These are phyloP conservation scores for Fusarium tjaetaba DNA, from an alignment of 2,329 filamentous ascomycete genomes.

Conservation along the genomic window DNA sequence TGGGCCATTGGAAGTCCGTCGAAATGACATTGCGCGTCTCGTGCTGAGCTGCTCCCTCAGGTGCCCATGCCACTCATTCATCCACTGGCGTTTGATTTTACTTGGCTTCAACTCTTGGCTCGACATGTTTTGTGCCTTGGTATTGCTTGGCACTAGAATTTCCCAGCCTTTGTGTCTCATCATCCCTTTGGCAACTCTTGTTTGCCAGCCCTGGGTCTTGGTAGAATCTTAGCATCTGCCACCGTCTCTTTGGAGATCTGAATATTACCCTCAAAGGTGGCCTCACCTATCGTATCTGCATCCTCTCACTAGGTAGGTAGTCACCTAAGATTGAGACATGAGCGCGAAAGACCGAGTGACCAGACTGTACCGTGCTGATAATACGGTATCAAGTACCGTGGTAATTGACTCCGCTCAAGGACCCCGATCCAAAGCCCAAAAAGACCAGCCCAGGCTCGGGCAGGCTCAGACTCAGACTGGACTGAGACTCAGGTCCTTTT, in stretches of 20 bases:
- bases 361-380: constrained; percentile 25
- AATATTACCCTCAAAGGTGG: constrained; percentile 5
- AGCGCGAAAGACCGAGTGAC: constrained; percentile 8
- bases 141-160: constrained; percentile 28
- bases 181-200: constrained; percentile 25
- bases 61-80: constrained; percentile 5
- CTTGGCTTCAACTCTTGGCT: constrained; percentile 36
- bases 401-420: background rate
- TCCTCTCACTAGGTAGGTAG: background rate
- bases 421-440: constrained; percentile 29
- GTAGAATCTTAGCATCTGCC: constrained; percentile 23
- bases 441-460: constrained; percentile 20
- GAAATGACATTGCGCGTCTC: background rate
- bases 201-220: constrained; percentile 11
- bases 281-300: constrained; percentile 15
- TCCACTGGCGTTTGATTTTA: constrained; percentile 22
- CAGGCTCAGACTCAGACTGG: background rate
- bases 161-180: constrained; percentile 25
- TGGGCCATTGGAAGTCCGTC: background rate
- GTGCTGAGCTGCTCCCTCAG: background rate
- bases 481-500: constrained; percentile 31
- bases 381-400: constrained; percentile 27
- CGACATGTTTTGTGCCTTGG: constrained; percentile 31
- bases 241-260: constrained; percentile 4
- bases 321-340: background rate